Base-by-base conservation (phyloP, 257 asterid species). In the Cordia subcordata region DNA sequence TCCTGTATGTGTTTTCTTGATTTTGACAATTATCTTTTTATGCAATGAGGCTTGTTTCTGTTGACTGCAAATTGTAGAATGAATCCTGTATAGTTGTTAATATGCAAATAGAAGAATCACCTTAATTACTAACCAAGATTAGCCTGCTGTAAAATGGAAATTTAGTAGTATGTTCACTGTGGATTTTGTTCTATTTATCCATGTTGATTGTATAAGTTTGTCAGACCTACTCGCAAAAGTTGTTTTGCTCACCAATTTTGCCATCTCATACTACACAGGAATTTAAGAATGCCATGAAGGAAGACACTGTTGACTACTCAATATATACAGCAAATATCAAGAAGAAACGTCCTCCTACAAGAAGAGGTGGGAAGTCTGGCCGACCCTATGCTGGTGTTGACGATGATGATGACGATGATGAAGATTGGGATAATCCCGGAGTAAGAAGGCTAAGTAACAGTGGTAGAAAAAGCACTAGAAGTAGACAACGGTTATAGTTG, bases 401-500 rank as follows among this genome's bases (percentile, higher is more conserved):
- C 33, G 75, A 68, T 13, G 78, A 68, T 27, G 60, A 63, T 15
- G 80, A 69, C 14, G 59, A 58, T 5, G 71, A 70, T 32, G 78
- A 58, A 47, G 75, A 69, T 64, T 72, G 77, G 75, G 63, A 42
- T 22, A 69, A 67, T 61, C n/a, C n/a, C n/a, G 82, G 85, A 42
- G 78, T 52, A 38, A 74, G 70, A 67, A 77, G 75, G 75, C 49
- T 66, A 66, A 75, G 60, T 50, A 75, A 54, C 75, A 81, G 83
- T 60, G 79, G 58, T 55, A 75, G 78, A 59, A 87, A 57, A 77
- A 74, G 76, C 72, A 62, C 68, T 61, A 77, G 87, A 72, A 76
- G 66, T 70, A 82, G 89, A 81, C 96, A 82, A 71, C 84, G 90
- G 63, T 66, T 40, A 15, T 60, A 81, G 79, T 61, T 70, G 94